phyloP scores from a whole-genome alignment of 2,329 filamentous ascomycete species.

The Rhynchosporium graminicola region DNA sequence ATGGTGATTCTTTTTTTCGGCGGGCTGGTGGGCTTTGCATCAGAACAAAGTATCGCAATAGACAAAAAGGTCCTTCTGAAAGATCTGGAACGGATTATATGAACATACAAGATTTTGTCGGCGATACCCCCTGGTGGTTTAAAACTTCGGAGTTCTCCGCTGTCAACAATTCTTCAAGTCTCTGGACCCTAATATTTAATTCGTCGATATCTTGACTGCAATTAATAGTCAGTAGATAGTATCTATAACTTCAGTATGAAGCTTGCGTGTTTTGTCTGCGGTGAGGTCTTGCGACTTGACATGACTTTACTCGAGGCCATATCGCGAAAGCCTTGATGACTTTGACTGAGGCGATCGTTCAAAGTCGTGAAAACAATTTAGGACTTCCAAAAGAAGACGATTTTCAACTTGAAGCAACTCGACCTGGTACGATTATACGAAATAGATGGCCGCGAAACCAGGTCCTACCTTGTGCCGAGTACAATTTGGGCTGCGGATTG shows the following conservation, averaged over 20 bases:
- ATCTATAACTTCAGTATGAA: too few species aligned
- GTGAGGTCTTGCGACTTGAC: too few species aligned
- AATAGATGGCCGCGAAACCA: background rate
- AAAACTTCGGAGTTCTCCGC: background rate
- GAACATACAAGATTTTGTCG: background rate
- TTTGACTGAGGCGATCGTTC: too few species aligned
- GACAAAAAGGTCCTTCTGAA: too few species aligned
- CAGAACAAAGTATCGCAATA: background rate
- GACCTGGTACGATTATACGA: too few species aligned
- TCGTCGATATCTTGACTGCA: slow-evolving; percentile 26
- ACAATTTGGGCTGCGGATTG: background rate
- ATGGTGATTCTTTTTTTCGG: slow-evolving; percentile 2
- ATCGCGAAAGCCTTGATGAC: too few species aligned
- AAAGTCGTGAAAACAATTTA: too few species aligned
- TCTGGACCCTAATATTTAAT: slow-evolving; percentile 25
- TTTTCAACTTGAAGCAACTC: too few species aligned
- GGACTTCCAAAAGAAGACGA: too few species aligned
- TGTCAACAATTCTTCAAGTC: slow-evolving; percentile 27
- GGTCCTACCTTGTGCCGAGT: background rate
- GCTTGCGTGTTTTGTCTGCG: too few species aligned
- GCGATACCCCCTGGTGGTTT: background rate
- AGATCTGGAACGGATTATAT: background rate
- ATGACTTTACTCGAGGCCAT: too few species aligned
- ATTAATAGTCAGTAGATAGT: background rate
- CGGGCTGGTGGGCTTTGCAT: background rate